Evolutionary conservation across 805 yeast species (phyloP), one percentile per base, ranked within the genome.

Genomic region (Hanseniaspora vineae): DNA sequence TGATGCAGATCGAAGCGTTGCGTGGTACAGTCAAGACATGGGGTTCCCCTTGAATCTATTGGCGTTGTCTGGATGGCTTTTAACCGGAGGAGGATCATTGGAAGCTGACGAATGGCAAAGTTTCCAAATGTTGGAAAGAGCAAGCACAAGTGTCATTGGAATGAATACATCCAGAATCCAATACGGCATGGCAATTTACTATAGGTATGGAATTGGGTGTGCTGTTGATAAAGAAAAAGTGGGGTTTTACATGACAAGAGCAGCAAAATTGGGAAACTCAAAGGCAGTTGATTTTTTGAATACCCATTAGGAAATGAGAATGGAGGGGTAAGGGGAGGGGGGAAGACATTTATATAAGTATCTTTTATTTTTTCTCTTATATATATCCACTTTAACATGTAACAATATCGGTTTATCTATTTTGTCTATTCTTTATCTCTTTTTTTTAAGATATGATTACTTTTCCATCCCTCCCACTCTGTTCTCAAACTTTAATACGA

Each of bases 61-160:
- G 58, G 86, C 85, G 0, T 64, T 84, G 35, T 76, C 83, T 50
- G 88, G 88, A 44, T 83, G 90, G 89, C 77, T 80, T 54, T 69
- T 83, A 12, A 78, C 87, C 0, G 94, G 94, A 2, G 78, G 77
- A 0, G 76, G 71, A 2, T 65, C 76, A 1, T 59, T 83, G 42
- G 64, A 66, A 42, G 71, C 73, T 8, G 78, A 79, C 59, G 81
- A 76, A 52, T 70, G 68, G 42, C 81, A 81, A 65, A 86, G 88
- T 1, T 80, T 75, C 52, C 60, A 74, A 15, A 83, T 86, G 80
- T 83, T 86, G 3, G 56, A 68, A 8, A 72, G 73, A 49, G 81
- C 83, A n/a, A 67, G 60, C 49, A 50, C 53, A 4, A 42, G 44
- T 39, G 47, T 51, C 2, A 75, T 84, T 0, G 77, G 76, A 48